phyloP scores from a whole-genome alignment of 1,284 basidiomycete species.

The Naganishia liquefaciens region DNA sequence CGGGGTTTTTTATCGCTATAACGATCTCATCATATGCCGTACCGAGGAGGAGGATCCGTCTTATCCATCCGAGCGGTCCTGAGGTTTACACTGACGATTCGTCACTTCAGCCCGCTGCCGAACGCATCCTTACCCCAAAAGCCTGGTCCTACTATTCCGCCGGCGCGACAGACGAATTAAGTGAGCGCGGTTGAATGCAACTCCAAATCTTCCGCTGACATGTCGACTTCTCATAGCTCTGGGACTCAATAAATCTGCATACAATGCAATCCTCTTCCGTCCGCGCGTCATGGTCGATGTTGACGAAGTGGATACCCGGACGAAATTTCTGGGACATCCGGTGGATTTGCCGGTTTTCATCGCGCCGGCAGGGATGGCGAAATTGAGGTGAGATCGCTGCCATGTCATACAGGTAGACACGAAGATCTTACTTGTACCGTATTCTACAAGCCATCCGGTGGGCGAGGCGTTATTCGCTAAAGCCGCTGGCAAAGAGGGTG shows the following conservation, averaged over 20 bases:
- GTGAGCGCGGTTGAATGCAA: conserved; percentile 38
- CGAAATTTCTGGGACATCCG: conserved; percentile 47
- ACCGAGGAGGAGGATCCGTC: too few relatives aligned
- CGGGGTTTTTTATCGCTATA: too few relatives aligned
- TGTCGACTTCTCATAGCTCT: conserved; percentile 38
- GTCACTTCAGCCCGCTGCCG: conserved; percentile 44
- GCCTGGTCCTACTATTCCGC: conserved; percentile 54
- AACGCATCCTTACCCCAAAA: conserved; percentile 45
- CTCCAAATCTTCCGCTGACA: conserved; percentile 3
- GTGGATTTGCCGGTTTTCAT: conserved; percentile 52
- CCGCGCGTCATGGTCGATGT: conserved; percentile 51
- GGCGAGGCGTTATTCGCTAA: conserved; percentile 49
- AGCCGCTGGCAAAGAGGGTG: conserved; percentile 47
- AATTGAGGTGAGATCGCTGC: conserved; percentile 35
- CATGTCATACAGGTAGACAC: too few relatives aligned
- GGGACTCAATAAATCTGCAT: conserved; percentile 47
- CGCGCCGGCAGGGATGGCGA: conserved; percentile 53
- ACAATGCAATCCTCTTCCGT: conserved; percentile 52
- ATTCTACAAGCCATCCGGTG: conserved; percentile 42
- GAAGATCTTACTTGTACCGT: not conserved
- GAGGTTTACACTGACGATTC: conserved; percentile 2
- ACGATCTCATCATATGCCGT: too few relatives aligned
- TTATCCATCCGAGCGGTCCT: not conserved
- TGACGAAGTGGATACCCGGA: conserved; percentile 46
- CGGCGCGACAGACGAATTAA: conserved; percentile 52